Percentiles rank a stretch among this genome's conserved stretches.
phyloP scores from a whole-genome alignment of 176 grass and related monocot genomes.

The Poa pratensis region DNA sequence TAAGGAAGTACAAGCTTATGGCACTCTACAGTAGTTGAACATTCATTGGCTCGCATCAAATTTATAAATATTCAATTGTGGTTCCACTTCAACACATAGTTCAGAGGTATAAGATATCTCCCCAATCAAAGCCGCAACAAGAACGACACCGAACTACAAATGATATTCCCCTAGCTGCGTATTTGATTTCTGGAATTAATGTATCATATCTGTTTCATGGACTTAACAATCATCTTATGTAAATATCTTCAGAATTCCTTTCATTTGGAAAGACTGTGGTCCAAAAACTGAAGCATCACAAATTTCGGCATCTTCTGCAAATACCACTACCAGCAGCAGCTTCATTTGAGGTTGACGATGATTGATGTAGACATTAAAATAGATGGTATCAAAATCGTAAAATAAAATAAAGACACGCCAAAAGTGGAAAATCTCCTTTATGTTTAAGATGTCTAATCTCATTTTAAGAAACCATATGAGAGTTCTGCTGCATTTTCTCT shows the following conservation, averaged over 20 bases:
- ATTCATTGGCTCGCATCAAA: no score
- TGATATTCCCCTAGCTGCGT: neutral
- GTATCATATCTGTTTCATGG: conserved; percentile 5
- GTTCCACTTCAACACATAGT: neutral
- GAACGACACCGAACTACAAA: neutral
- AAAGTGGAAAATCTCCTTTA: no score
- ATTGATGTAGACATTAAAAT: neutral
- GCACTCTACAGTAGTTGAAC: no score
- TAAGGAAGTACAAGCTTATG: neutral
- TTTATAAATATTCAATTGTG: conserved; percentile 11
- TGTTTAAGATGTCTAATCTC: no score
- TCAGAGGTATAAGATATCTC: neutral
- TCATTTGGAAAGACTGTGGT: neutral
- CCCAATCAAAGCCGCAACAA: neutral
- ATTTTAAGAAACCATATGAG: no score
- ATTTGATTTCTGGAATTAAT: conserved; percentile 25
- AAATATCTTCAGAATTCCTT: conserved; percentile 6
- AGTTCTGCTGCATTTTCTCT: no score
- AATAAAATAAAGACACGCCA: neutral
- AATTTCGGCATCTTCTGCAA: conserved; percentile 22
- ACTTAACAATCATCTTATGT: conserved; percentile 8
- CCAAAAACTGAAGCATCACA: neutral
- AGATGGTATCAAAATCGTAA: neutral
- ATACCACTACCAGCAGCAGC: neutral
- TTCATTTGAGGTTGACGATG: neutral